Base-by-base conservation (phyloP, 768 basidiomycete species). In the Clavulina sp. region DNA sequence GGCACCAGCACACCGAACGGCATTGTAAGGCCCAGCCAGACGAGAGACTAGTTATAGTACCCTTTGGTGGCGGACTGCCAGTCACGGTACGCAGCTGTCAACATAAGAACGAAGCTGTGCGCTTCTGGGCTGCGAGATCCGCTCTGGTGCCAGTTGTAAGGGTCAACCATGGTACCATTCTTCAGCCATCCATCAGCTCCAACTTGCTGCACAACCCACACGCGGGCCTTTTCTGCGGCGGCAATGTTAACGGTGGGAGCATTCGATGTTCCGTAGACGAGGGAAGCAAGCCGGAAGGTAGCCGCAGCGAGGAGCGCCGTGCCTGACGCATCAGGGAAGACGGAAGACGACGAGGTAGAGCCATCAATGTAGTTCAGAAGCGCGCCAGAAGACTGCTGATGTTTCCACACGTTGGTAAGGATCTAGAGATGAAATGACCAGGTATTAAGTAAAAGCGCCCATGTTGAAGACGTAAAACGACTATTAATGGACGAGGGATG, bases 161-260 rank as follows among this genome's bases (percentile, higher is more conserved):
- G 87, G 59, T 92, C 69, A 2, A 83, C 83, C 18, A 88, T 84
- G n/a, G n/a, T n/a, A n/a, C n/a, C n/a, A 4, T 83, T 83, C 4
- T 66, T 69, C 24, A 87, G 64, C 77, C 80, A 83, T 2, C 83
- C 80, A 34, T 76, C 66, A 5, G 56, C 32, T 32, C 48, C 56
- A 23, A 50, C 28, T 33, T 53, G 43, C 4, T 30, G 56, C 31
- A 3, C 30, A 23, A 48, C 50, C 23, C 21, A 28, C 41, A 29
- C 32, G 21, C n/a, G 47, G 5, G 50, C 34, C 3, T n/a, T 49
- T 6, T 43, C 49, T 19, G 56, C 19, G 3, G 16, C 21, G n/a
- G 41, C 16, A 7, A 41, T 18, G 19, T 13, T 48, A 19, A 48
- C 30, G 4, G 34, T 16, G 33, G 48, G 53, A 24, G 38, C 16